Base-by-base conservation (phyloP, 495 filamentous ascomycete genomes). In the Bacidia gigantensis region DNA sequence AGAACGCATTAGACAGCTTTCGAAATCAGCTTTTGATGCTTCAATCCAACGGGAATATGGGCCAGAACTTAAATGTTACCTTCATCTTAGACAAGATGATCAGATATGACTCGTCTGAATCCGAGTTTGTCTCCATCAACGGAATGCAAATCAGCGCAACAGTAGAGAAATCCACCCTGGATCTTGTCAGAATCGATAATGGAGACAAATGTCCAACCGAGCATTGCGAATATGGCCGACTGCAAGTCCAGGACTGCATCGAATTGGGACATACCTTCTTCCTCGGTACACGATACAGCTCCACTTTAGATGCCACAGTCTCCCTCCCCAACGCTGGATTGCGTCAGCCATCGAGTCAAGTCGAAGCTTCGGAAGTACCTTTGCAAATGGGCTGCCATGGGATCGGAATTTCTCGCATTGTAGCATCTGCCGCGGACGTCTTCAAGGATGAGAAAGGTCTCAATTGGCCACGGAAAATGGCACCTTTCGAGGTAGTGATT, bases 331-430 rank as follows among this genome's bases (percentile, higher is more conserved):
- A 20, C 12, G 47, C 57, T 25, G 43, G 58, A 48, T 47, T 26
- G 48, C 32, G 2, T 47, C 12, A 24, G 3, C 12, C 11, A 20
- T 20, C 41, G 40, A 2, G 18, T n/a, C 11, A 3, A 1, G 7
- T 26, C 26, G 26, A 29, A 25, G 24, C 44, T 44, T n/a, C 41
- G 9, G 5, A 22, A 18, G 64, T 64, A 24, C 69, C 80, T 0
- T 75, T 96, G 65, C 77, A 92, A 50, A 96, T 97, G 90, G 92
- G 92, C 44, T 98, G 93, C 57, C 85, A 97, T 58, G 92, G 92
- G 1, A 95, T 98, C 53, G 92, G 92, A 0, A 76, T 98, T 21
- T 95, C 89, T 1, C 83, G 92, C 26, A 79, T 98, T 65, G 83
- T 98, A 54, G 88, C 81, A 3, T 87, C 92, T 3, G 77, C 90